Conservation (phyloP, 805 yeast species). For the Schwanniomyces vanrijiae region DNA sequence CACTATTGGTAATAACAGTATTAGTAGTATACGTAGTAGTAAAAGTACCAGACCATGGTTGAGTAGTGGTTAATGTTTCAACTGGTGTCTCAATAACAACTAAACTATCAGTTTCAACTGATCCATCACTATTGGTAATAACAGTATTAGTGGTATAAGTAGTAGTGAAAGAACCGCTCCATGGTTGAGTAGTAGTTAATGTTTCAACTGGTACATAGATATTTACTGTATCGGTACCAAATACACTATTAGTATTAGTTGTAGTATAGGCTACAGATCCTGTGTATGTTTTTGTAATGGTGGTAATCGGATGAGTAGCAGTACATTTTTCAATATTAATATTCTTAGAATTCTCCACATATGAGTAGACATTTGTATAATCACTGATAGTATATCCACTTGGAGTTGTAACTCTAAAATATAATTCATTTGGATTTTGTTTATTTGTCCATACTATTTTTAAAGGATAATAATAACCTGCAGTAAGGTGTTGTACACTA, state of each 20-base stretch:
- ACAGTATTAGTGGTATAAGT: neutral
- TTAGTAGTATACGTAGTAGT: neutral
- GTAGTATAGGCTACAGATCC: neutral
- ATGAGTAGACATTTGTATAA: constrained; percentile 17
- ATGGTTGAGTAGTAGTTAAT: neutral
- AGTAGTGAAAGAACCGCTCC: neutral
- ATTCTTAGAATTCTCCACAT: constrained; percentile 20
- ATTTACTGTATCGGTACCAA: neutral
- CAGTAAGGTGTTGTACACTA: constrained; percentile 9
- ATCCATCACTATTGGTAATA: neutral
- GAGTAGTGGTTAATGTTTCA: neutral
- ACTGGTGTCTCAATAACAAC: constrained; percentile 1
- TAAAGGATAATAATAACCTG: constrained; percentile 26
- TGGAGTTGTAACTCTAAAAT: constrained; percentile 17
- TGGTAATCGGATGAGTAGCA: neutral
- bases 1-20: neutral
- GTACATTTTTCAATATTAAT: constrained; percentile 3
- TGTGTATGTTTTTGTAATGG: neutral
- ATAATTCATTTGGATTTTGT: constrained; percentile 12
- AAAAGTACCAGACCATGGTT: neutral
- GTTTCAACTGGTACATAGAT: neutral
- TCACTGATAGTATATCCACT: constrained; percentile 12
- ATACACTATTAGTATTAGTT: neutral
- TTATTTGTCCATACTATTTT: constrained; percentile 21
- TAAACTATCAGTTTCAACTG: neutral